Conservation (phyloP, 306 rosid species). For the Spatholobus suberectus region DNA sequence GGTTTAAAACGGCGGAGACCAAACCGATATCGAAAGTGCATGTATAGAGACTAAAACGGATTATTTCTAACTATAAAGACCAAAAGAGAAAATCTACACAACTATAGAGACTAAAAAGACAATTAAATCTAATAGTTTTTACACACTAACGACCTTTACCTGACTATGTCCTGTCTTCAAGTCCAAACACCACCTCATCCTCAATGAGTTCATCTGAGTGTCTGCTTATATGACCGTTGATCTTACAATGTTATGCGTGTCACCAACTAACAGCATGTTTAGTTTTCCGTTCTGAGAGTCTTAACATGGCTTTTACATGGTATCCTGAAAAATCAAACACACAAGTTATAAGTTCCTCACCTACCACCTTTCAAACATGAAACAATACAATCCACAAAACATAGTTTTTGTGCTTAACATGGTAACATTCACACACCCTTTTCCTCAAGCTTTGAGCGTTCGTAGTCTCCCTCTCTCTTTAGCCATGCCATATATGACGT, state of each 20-base stretch:
- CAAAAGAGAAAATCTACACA: no score
- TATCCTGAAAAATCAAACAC: background rate
- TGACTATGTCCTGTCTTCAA: background rate
- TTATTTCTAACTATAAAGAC: no score
- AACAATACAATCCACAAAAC: conserved; percentile 10
- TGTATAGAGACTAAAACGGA: no score
- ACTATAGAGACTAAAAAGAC: no score
- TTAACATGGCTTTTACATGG: no score
- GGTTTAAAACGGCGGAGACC: no score
- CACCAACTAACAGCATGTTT: no score
- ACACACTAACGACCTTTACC: no score
- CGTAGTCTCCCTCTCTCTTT: background rate
- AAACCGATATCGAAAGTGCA: no score
- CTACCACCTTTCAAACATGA: conserved; percentile 30
- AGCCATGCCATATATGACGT: conserved; percentile 39
- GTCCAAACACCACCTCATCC: background rate
- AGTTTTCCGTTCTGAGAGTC: no score
- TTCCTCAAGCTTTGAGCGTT: conserved; percentile 23
- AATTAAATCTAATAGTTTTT: no score
- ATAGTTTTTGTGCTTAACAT: background rate
- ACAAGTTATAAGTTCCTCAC: conserved; percentile 23
- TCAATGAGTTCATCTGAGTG: background rate
- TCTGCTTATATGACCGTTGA: background rate
- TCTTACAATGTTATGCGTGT: no score
- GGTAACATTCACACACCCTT: background rate